These are phyloP conservation scores for Discostella stelligera DNA, from an alignment of 352 stramenopile species.

Conservation along the genomic window DNA sequence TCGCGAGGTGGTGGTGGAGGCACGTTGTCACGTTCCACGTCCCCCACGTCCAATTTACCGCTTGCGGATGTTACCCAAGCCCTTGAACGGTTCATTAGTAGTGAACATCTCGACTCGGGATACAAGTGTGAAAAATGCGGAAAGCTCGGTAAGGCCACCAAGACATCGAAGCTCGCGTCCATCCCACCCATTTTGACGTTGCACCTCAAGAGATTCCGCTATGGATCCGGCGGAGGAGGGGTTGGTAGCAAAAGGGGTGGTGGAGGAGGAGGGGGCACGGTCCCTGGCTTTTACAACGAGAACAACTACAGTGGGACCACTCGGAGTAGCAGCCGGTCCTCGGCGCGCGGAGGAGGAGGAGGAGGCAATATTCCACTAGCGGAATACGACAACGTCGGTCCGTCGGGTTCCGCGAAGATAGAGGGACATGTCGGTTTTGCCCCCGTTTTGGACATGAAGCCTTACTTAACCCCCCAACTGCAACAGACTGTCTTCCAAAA, in stretches of 20 bases:
- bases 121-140: conserved; percentile 82
- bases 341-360: neutral
- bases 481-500: conserved; percentile 64
- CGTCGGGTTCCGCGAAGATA: conserved; percentile 78
- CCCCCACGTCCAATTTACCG: conserved; percentile 20
- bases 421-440: conserved; percentile 76
- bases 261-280: conserved; percentile 1
- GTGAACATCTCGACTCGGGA: conserved; percentile 68
- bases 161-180: conserved; percentile 70
- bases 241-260: neutral
- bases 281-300: neutral
- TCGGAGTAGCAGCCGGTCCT: neutral
- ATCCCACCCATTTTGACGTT: conserved; percentile 81
- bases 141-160: conserved; percentile 72
- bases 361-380: conserved; percentile 19
- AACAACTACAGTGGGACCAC: neutral
- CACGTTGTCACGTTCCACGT: conserved; percentile 35
- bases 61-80: conserved; percentile 60
- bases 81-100: conserved; percentile 69
- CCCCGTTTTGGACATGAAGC: conserved; percentile 70
- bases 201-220: conserved; percentile 80
- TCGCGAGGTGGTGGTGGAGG: neutral
- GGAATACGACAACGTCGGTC: conserved; percentile 47
- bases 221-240: conserved; percentile 43
- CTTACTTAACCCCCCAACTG: conserved; percentile 68